Evolutionary conservation across 352 stramenopile genomes (phyloP), one percentile per base, ranked within the genome.

Genomic region (Pythium vanterpoolii): DNA sequence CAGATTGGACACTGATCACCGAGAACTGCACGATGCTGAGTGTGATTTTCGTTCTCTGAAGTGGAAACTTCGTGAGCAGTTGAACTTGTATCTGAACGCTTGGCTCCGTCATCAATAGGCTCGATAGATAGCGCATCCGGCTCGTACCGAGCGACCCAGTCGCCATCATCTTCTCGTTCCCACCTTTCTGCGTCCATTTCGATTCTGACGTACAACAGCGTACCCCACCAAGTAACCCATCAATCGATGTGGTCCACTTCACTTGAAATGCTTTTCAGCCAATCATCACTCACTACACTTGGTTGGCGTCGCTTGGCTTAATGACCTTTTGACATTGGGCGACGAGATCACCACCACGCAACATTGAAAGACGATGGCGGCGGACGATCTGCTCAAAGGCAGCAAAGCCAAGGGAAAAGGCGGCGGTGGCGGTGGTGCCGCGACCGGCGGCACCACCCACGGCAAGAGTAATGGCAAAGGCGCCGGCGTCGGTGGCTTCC

Each of bases 401-500:
- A 52, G 54, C 51, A 83, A 74, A 65, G 58, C 52, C 28, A 63
- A 66, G 3, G 28, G 39, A 21, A 64, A 64, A 48, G 47, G 44
- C 23, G 28, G 44, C 19, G 38, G 31, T 24, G 55, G 26, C 18
- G 58, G 38, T 0, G 63, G 45, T 19, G 43, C 38, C 8, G 59
- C 64, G 39, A 60, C 51, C 23, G 64, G 69, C 36, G 65, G 58
- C 36, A 80, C 82, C 28, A 84, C 67, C 14, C 80, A 92, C 47
- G 79, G 79, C 63, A 92, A 92, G 60, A 89, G 77, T 42, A 92
- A 89, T 58, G 81, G 81, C 56, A 92, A 90, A 64, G 80, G 80
- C 42, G 77, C 82, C 1, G 79, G 82, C 14, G 76, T 84, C 26
- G 83, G 82, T 42, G 87, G 86, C 26, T 96, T 96, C 68, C 87